These are phyloP conservation scores for Chlamydomonas sp. DNA, from an alignment of 139 green algal genomes.

Conservation along the genomic window DNA sequence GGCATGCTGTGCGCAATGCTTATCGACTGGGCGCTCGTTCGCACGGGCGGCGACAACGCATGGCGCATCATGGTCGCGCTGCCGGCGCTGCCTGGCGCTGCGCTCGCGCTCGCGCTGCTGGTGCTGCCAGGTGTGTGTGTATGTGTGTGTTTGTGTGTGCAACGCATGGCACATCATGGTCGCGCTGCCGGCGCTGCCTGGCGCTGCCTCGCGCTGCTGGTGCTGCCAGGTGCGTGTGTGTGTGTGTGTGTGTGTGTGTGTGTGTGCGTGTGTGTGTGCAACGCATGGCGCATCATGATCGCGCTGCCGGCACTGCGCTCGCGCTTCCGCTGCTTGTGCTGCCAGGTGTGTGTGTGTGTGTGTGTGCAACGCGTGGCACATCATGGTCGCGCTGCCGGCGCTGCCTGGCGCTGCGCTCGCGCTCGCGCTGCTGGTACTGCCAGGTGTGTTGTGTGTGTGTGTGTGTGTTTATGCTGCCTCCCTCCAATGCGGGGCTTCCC, in stretches of 20 bases:
- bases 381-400: no score
- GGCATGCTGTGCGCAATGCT: slow-evolving; percentile 65
- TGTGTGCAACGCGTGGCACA: no score
- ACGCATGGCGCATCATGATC: slow-evolving; percentile 1
- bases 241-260: no score
- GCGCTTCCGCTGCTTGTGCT: no score
- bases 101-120: slow-evolving; percentile 38
- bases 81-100: slow-evolving; percentile 14
- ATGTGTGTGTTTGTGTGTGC: neutral
- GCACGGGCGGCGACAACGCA: no score
- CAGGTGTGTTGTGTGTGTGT: no score
- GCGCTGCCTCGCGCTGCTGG: slow-evolving; percentile 31
- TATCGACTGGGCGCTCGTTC: slow-evolving; percentile 50
- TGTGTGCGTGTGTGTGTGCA: neutral
- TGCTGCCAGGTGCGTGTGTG: slow-evolving; percentile 44
- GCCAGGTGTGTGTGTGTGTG: no score
- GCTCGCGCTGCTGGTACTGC: no score
- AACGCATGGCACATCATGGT: slow-evolving; percentile 4
- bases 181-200: slow-evolving; percentile 15
- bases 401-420: no score
- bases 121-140: slow-evolving; percentile 44
- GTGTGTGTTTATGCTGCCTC: no score
- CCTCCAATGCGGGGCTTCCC: no score
- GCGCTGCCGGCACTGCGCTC: slow-evolving; percentile 16
- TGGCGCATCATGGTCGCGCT: slow-evolving; percentile 36